These are phyloP conservation scores for Neurospora sp. DNA, from an alignment of 495 filamentous ascomycete genomes.

Conservation along the genomic window DNA sequence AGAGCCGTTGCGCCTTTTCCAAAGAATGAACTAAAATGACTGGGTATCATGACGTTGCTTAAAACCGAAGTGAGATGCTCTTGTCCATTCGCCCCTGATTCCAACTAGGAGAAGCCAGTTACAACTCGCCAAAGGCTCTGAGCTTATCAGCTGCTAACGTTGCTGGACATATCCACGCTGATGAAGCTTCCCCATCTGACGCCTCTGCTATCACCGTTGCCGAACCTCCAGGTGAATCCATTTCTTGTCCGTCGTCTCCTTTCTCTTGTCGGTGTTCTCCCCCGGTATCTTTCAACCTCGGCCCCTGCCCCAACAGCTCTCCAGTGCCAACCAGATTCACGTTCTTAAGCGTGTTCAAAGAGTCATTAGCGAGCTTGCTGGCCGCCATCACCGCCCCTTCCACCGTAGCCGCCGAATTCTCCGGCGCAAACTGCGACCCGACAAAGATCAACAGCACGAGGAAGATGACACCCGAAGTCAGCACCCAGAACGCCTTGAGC, in stretches of 20 bases:
- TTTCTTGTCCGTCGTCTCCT: not conserved
- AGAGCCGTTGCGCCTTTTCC: not conserved
- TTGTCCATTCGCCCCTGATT: not conserved
- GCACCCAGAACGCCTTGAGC: conserved; percentile 51
- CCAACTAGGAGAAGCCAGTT: not conserved
- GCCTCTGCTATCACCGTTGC: not conserved
- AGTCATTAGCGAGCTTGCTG: conserved; percentile 7
- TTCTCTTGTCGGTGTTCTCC: not conserved
- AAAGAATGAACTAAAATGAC: not conserved
- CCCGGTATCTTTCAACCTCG: not conserved
- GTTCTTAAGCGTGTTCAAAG: conserved; percentile 3
- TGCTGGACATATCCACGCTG: not conserved
- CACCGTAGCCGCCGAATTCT: conserved; percentile 6
- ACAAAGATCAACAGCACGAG: conserved; percentile 34
- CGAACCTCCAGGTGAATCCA: not conserved
- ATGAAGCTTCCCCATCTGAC: not conserved
- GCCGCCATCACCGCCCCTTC: not conserved
- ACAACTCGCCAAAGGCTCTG: conserved; percentile 35
- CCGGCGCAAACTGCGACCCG: conserved; percentile 27
- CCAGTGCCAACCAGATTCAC: not conserved
- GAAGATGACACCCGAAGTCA: conserved; percentile 36
- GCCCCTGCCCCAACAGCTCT: not conserved
- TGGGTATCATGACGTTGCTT: not conserved
- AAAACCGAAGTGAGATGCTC: not conserved
- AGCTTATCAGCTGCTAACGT: conserved; percentile 14